Evolutionary conservation across 805 yeast genomes (phyloP), one percentile per base, ranked within the genome.

Genomic region (Pichia ethanolica): DNA sequence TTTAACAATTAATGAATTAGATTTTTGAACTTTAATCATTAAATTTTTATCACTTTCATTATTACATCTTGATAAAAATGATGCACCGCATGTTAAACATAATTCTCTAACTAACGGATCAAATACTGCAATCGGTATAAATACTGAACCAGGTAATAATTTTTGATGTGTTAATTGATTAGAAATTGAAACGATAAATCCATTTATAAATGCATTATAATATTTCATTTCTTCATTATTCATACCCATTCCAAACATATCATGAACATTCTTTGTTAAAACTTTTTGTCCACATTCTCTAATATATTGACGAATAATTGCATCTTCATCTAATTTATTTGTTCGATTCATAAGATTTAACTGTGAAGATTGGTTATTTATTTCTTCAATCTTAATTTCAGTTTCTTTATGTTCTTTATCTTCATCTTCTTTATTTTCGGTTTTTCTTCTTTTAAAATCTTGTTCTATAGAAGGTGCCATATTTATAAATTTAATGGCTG

Each of bases 21-120:
- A 28, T 27, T 40, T 32, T 14, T 38, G 39, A 28, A 61, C 58
- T 34, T 61, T 66, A 28, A 53, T 53, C 7, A 58, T 50, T 7
- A 63, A 52, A 5, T 62, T 34, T 9, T 56, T 44, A n/a, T 59
- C 47, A 44, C 65, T 51, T 1, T 59, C 64, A 3, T 26, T 11
- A 34, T 34, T 25, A 32, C 46, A 39, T 5, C 45, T 35, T 25
- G 27, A 46, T 4, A 71, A 49, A 52, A 58, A 71, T 0, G 74
- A 58, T 5, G 71, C 70, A 4, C 76, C 77, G 58, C 76, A 72
- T 12, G 73, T 68, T 42, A 63, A 54, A 13, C 71, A 71, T 5
- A 72, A 62, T 13, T 60, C 60, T 44, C 60, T 57, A 45, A 71
- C 52, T 5, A 66, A 53, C 2, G 57, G 52, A 41, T 69, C 70